Base-by-base conservation (phyloP, 768 basidiomycete species). In the Lactarius hatsudake region DNA sequence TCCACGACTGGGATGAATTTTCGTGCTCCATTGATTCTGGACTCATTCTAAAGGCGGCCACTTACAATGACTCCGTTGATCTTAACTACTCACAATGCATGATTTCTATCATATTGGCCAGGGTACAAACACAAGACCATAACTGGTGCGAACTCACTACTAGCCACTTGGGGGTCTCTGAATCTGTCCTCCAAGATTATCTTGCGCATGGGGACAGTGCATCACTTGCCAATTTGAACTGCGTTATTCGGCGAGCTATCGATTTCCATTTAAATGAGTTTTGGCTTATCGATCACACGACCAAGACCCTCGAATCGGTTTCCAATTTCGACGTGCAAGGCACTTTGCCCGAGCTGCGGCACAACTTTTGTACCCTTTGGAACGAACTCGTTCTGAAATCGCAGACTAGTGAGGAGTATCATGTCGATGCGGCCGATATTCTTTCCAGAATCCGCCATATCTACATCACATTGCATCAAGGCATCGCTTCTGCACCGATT, bases 211-310 rank as follows among this genome's bases (percentile, higher is more conserved):
- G 56, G 2, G 53, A 63, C 3, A 55, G 53, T 18, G 54, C 20
- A 32, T 56, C n/a, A 13, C 62, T 63, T n/a, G 62, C 53, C 1
- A 63, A 63, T 23, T 43, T 61, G 23, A 61, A 26, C 20, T 30
- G 28, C 30, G 43, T 43, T 43, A 18, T 43, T 9, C 43, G 43
- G 43, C 43, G 43, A 43, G 43, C 43, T 43, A 20, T 43, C 42
- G 40, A 20, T 43, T 48, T 28, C 34, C 34, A 34, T 32, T 32
- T 28, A 0, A 7, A 5, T 42, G 15, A n/a, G 4, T 5, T 2
- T 9, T 59, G 9, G 38, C 7, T 10, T 23, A n/a, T 1, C 38
- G 0, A 0, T 36, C 23, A 59, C n/a, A n/a, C 13, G 2, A 26
- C 38, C 18, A 43, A 43, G 18, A 42, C 40, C 36, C 10, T 59